phyloP scores from a whole-genome alignment of 2,329 filamentous ascomycete species.

The Chaetomiaceae sp. region DNA sequence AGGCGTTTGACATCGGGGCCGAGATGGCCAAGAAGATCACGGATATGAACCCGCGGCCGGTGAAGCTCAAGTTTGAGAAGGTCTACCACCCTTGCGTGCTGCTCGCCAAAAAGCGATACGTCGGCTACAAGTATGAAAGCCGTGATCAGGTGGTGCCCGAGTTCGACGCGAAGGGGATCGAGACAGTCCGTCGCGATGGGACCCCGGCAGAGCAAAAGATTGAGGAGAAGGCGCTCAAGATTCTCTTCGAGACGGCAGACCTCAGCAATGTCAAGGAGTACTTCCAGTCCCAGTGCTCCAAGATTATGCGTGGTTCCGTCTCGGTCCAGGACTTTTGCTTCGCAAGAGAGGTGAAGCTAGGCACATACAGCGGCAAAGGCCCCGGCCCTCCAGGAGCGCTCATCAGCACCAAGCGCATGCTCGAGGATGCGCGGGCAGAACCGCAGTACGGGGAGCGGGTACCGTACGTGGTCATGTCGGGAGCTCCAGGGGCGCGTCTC shows the following conservation, averaged over 20 bases:
- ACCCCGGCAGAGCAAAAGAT: slow-evolving; percentile 96
- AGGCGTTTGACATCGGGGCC: slow-evolving; percentile 88
- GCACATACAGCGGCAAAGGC: slow-evolving; percentile 78
- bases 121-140: slow-evolving; percentile 93
- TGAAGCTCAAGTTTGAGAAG: slow-evolving; percentile 98
- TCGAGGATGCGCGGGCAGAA: slow-evolving; percentile 78
- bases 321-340: slow-evolving; percentile 96
- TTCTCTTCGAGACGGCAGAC: slow-evolving; percentile 86
- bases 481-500: slow-evolving; percentile 77
- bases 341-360: slow-evolving; percentile 83
- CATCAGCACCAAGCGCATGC: slow-evolving; percentile 81
- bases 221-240: slow-evolving; percentile 82
- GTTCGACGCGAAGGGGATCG: slow-evolving; percentile 97
- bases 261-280: slow-evolving; percentile 83
- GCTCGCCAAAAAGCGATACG: slow-evolving; percentile 94
- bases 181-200: slow-evolving; percentile 91
- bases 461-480: slow-evolving; percentile 88
- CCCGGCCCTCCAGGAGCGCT: slow-evolving; percentile 80
- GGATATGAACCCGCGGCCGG: slow-evolving; percentile 78
- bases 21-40: slow-evolving; percentile 89
- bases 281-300: slow-evolving; percentile 83
- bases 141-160: slow-evolving; percentile 71
- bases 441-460: slow-evolving; percentile 94
- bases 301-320: slow-evolving; percentile 85
- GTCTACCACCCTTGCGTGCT: slow-evolving; percentile 95